Base-by-base conservation (phyloP, 2,329 filamentous ascomycete genomes). In the Ophiosphaerella narmari region DNA sequence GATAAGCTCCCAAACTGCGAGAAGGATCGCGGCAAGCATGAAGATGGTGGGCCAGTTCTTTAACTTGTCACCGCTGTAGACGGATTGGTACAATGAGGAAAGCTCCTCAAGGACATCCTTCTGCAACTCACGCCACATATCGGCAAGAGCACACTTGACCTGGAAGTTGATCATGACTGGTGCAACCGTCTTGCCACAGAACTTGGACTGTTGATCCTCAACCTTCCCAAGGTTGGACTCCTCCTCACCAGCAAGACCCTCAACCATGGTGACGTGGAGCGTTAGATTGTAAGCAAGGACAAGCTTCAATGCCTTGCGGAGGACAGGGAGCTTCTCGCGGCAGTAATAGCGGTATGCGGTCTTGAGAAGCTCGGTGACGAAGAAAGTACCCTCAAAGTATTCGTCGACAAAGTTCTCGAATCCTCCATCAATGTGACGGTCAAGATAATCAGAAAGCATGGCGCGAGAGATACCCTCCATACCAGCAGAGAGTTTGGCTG, bases 101-200 rank as follows among this genome's bases (percentile, higher is more conserved):
- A 97, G 83, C 78, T 97, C 93, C 78, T 96, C 92, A 2, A 97
- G 82, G 33, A 97, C 91, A 65, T 97, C 93, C 79, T 95, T 96
- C 74, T 97, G 92, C 50, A 97, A 81, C 75, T 96, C 92, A 59
- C 93, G 91, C 93, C 93, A 97, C 90, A 97, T 95, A 68, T 95
- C 91, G 60, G 92, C 93, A 77, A 97, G 87, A 46, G 92, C 92
- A 67, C 90, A 94, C 83, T 97, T 97, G 80, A 97, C 91, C 79
- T 97, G 91, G 84, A 97, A 97, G 81, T 97, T 97, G 84, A 97
- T 95, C 92, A 97, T 96, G 71, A 97, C 92, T 11, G 93, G 93
- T 13, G 93, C 93, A 56, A 96, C 86, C 32, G 88, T 92, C 80
- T 93, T 93, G 68, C 92, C 92, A 65, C 84, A 88, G 80, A 88